phyloP scores from a whole-genome alignment of 192 early-diverging fungal genomes.

The Gaertneriomyces sp. region DNA sequence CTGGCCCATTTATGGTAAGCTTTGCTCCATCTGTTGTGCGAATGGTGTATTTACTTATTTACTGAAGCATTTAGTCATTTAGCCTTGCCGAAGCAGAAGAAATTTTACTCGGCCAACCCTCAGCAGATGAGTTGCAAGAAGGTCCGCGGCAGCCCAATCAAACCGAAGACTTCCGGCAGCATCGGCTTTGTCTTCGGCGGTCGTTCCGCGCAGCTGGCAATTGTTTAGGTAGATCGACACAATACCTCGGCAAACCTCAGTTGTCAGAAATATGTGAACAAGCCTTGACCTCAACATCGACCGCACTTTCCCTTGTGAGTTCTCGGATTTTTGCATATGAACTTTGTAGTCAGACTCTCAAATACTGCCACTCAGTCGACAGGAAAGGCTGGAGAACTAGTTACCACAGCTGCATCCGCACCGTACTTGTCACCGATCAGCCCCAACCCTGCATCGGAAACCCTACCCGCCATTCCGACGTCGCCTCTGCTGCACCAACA shows the following conservation, averaged over 20 bases:
- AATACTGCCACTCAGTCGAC: too few species aligned
- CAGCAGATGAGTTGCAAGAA: slow-evolving; percentile 18
- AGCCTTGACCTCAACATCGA: background rate
- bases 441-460: too few species aligned
- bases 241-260: too few species aligned
- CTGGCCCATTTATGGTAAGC: slow-evolving; percentile 26
- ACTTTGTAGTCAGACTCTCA: too few species aligned
- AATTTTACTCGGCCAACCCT: slow-evolving; percentile 19
- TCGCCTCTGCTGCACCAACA: slow-evolving; percentile 24
- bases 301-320: background rate
- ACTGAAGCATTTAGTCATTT: background rate
- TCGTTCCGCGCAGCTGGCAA: slow-evolving; percentile 5
- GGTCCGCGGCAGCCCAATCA: background rate
- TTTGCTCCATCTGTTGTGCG: background rate
- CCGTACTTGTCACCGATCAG: too few species aligned
- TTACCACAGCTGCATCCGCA: too few species aligned
- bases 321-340: background rate
- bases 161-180: background rate
- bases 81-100: slow-evolving; percentile 28
- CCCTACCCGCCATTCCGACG: slow-evolving; percentile 23
- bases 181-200: background rate
- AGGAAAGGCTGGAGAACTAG: too few species aligned
- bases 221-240: background rate
- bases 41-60: background rate
- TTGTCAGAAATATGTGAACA: too few species aligned